phyloP scores from a whole-genome alignment of 139 green algal species.

The Choricystis sp. region DNA sequence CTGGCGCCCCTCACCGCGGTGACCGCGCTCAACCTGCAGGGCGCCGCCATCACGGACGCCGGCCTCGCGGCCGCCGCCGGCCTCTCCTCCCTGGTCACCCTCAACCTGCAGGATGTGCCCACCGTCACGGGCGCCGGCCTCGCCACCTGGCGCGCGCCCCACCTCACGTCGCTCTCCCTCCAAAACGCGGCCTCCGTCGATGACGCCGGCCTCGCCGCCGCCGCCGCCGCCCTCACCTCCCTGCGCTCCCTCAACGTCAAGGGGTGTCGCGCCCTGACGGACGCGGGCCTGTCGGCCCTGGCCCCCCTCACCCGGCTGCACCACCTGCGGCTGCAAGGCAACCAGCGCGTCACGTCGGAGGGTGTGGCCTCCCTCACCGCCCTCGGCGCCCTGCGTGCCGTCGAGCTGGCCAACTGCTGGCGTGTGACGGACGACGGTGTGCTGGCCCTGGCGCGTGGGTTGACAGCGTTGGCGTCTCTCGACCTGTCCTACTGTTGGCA shows the following conservation, averaged over 20 bases:
- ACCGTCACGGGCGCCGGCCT: not conserved
- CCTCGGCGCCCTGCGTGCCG: constrained; percentile 4
- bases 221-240: not conserved
- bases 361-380: constrained; percentile 1
- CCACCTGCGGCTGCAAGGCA: constrained; percentile 3
- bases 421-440: constrained; percentile 11
- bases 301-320: not conserved
- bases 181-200: not conserved
- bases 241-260: constrained; percentile 13
- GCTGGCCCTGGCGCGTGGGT: not conserved
- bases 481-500: constrained; percentile 12
- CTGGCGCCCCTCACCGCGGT: constrained; percentile 1
- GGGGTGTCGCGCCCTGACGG: constrained; percentile 6
- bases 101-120: not conserved
- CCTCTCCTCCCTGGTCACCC: not conserved
- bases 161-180: not conserved
- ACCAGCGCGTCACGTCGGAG: constrained; percentile 7
- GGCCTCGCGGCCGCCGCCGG: constrained; percentile 1
- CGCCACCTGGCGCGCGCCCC: not conserved
- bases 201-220: not conserved
- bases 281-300: constrained; percentile 8
- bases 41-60: not conserved
- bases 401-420: constrained; percentile 12
- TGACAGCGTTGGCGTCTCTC: constrained; percentile 4
- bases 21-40: not conserved